Conservation (phyloP, 805 yeast genomes). For the Millerozyma acaciae region DNA sequence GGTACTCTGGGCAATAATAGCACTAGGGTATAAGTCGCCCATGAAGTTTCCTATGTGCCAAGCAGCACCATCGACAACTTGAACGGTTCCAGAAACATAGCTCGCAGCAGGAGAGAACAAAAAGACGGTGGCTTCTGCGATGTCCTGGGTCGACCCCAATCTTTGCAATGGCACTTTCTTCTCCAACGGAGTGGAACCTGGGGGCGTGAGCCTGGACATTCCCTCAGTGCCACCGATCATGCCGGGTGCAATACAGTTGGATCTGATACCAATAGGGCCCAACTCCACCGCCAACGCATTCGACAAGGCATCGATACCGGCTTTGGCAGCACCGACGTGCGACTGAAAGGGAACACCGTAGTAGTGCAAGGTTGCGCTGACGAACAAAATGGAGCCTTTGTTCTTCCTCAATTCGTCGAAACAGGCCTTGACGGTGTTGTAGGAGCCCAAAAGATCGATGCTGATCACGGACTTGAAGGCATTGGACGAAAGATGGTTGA, state of each 20-base stretch:
- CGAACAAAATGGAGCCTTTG: constrained; percentile 45
- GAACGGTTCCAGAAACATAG: constrained; percentile 74
- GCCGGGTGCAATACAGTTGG: constrained; percentile 89
- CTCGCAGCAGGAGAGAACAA: constrained; percentile 77
- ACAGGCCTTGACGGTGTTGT: constrained; percentile 39
- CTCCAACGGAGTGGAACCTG: constrained; percentile 21
- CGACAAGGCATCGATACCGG: constrained; percentile 89
- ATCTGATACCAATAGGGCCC: constrained; percentile 83
- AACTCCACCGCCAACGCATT: constrained; percentile 83
- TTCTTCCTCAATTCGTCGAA: constrained; percentile 34
- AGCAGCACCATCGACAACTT: constrained; percentile 84
- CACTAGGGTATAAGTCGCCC: constrained; percentile 25
- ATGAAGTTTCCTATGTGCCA: constrained; percentile 65
- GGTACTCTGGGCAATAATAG: constrained; percentile 24
- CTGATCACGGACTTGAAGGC: constrained; percentile 38
- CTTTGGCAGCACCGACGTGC: constrained; percentile 93
- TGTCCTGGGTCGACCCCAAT: constrained; percentile 67
- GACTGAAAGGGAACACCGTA: constrained; percentile 55
- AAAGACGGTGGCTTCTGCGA: constrained; percentile 82
- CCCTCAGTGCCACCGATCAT: constrained; percentile 87
- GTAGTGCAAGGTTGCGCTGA: constrained; percentile 42
- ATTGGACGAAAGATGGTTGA: constrained; percentile 40
- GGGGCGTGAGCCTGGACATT: constrained; percentile 51
- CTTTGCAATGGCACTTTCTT: constrained; percentile 60
- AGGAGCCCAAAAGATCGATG: constrained; percentile 40